Evolutionary conservation across 192 early-diverging fungal genomes (phyloP), one percentile per base, ranked within the genome.

Genomic region (Cetraspora pellucida): DNA sequence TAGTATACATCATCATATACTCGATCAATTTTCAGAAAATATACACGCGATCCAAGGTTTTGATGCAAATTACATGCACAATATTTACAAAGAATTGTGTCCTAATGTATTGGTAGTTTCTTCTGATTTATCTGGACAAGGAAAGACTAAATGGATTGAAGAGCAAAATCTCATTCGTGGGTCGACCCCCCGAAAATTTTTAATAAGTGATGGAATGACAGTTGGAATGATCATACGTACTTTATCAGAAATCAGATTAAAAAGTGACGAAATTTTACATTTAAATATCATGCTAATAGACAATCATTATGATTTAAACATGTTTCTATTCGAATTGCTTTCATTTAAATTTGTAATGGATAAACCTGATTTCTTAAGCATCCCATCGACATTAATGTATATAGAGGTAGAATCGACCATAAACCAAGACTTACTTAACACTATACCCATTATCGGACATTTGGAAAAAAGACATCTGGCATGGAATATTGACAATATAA

Each of bases 1-100:
- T 44, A 59, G 74, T n/a, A 49, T 60, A 6, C 45, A 47, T 61
- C 43, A 69, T 19, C 74, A 75, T 19, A 75, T 75, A 30, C 60
- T 75, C 0, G 74, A 75, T 47, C 74, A 75, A 65, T 75, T 75
- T 75, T 44, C 58, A 45, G n/a, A 68, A 1, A 16, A 64, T n/a
- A n/a, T 65, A 28, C 23, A 27, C 19, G 67, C 10, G 14, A 59
- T 45, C 2, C 1, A 43, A 1, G 74, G 74, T 37, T 25, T 75
- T 17, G 30, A 27, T 27, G 30, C 2, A 31, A 28, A 60, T 25
- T 37, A 30, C 8, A 75, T 75, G 74, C 25, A 58, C 21, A 25
- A 37, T 64, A 65, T 75, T 27, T 64, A 64, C 25, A 31, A n/a
- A 14, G 47, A 63, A 47, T 37, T 75, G 14, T 75, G 59, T 63